Percentiles rank a stretch among this genome's conserved stretches.
Conservation (phyloP, 768 basidiomycete species). For the Termitomyces heimii region DNA sequence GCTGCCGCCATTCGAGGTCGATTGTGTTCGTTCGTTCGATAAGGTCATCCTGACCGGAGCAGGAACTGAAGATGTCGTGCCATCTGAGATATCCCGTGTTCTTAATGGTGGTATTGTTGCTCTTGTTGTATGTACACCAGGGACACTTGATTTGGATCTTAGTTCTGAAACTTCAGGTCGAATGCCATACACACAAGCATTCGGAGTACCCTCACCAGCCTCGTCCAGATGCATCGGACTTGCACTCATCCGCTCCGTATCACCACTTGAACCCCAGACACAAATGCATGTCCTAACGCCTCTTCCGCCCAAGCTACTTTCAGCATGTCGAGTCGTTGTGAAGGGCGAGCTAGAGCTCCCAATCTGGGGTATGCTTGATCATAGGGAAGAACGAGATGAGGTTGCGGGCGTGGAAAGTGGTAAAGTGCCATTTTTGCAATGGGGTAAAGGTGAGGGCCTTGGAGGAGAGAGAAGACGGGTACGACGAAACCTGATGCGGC, state of each 20-base stretch:
- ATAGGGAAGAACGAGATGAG: conserved; percentile 30
- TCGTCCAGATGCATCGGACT: conserved; percentile 68
- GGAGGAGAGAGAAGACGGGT: conserved; percentile 71
- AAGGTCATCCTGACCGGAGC: conserved; percentile 63
- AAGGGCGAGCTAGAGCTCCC: conserved; percentile 90
- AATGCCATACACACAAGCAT: conserved; percentile 57
- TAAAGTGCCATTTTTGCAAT: conserved; percentile 71
- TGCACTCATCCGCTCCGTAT: conserved; percentile 61
- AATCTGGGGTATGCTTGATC: conserved; percentile 83
- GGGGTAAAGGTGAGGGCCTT: conserved; percentile 63
- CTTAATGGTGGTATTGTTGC: conserved; percentile 81
- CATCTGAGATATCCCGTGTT: conserved; percentile 60
- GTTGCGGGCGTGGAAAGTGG: conserved; percentile 48
- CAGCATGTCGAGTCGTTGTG: conserved; percentile 45
- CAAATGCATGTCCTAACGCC: conserved; percentile 81
- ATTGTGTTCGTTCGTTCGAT: conserved; percentile 50
- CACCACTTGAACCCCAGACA: conserved; percentile 32
- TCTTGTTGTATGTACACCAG: conserved; percentile 51
- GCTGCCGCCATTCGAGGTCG: conserved; percentile 66
- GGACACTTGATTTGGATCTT: conserved; percentile 26
- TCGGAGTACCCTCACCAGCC: conserved; percentile 47
- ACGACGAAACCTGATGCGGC: conserved; percentile 84
- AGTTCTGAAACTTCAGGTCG: not conserved
- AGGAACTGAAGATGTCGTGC: conserved; percentile 74
- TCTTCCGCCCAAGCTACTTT: conserved; percentile 44